These are phyloP conservation scores for Lachnellula willkommii DNA, from an alignment of 2,329 filamentous ascomycete species.

Conservation along the genomic window DNA sequence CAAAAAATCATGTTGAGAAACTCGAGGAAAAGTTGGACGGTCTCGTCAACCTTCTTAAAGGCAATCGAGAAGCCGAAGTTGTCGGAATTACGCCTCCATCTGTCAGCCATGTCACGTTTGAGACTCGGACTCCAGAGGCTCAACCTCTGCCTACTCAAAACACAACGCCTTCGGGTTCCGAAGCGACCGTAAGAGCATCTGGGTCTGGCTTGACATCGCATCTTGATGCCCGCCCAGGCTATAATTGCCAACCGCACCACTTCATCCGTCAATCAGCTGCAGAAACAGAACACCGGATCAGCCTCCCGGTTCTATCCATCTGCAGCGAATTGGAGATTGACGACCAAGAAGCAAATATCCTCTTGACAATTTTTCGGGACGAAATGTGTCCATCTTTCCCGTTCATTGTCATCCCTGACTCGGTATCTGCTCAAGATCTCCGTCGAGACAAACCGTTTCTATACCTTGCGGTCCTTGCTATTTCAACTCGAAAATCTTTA, in stretches of 20 bases:
- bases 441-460: constrained; percentile 16
- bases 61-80: constrained; percentile 1
- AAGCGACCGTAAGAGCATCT: no score
- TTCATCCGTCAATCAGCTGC: neutral
- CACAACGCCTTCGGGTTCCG: neutral
- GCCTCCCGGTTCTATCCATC: neutral
- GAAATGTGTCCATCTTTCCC: constrained; percentile 20
- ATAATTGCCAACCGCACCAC: no score
- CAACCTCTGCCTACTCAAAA: neutral
- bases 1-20: constrained; percentile 15
- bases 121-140: neutral
- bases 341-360: constrained; percentile 7
- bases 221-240: no score
- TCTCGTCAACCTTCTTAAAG: constrained; percentile 16
- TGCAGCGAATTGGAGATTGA: constrained; percentile 1
- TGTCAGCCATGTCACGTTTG: neutral
- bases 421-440: constrained; percentile 4
- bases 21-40: constrained; percentile 21
- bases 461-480: constrained; percentile 17
- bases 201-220: no score
- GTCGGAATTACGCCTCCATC: neutral
- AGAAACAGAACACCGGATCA: constrained; percentile 4
- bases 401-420: constrained; percentile 17
- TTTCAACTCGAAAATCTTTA: constrained; percentile 5
- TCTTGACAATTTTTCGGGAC: constrained; percentile 13